These are phyloP conservation scores for Pseudomonodictys pantanalensis DNA, from an alignment of 495 filamentous ascomycete species.

Conservation along the genomic window DNA sequence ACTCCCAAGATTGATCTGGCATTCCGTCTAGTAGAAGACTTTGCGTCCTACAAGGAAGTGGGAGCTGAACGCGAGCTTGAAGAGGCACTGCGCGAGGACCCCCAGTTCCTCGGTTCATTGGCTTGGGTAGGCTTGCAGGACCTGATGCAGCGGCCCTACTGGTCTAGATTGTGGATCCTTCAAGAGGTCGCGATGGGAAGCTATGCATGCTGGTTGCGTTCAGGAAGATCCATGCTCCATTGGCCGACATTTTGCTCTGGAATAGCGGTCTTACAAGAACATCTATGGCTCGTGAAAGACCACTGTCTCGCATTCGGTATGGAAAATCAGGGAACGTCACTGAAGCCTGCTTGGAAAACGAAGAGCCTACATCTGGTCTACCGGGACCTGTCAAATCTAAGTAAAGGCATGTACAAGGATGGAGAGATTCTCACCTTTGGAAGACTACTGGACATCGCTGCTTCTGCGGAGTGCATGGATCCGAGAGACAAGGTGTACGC, in stretches of 20 bases:
- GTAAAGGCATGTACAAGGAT: too few species aligned
- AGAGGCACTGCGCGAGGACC: background rate
- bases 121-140: background rate
- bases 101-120: background rate
- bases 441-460: background rate
- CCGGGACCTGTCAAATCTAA: background rate
- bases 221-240: background rate
- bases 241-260: background rate
- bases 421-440: background rate
- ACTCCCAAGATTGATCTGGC: background rate
- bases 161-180: constrained; percentile 3
- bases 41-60: background rate
- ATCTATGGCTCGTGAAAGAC: constrained; percentile 1
- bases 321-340: background rate
- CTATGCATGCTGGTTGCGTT: background rate
- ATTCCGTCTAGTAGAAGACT: background rate
- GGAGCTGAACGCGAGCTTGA: background rate
- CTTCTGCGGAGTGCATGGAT: background rate
- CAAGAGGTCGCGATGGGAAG: constrained; percentile 7
- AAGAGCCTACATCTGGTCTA: constrained; percentile 3
- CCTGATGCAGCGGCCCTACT: constrained; percentile 1
- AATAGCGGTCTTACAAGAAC: background rate
- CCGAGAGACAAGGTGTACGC: background rate
- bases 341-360: background rate
- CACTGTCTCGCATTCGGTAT: background rate